phyloP scores from a whole-genome alignment of 2,329 filamentous ascomycete genomes.

The Stagonosporopsis rhizophila region DNA sequence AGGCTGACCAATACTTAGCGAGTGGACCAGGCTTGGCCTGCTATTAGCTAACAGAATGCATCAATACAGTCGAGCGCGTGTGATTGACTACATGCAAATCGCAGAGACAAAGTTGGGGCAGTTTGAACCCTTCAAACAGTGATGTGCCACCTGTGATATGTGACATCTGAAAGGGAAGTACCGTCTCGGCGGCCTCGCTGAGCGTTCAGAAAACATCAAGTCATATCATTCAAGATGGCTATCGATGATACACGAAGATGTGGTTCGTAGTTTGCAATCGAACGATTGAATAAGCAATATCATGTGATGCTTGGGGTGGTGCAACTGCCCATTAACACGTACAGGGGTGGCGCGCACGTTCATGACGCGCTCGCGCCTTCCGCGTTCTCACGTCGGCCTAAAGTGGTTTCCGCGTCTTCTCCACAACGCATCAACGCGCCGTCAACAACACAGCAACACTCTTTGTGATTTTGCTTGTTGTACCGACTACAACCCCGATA shows the following conservation, averaged over 20 bases:
- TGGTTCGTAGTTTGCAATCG: too few species aligned
- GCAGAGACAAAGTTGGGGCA: background rate
- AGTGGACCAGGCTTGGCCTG: slow-evolving; percentile 10
- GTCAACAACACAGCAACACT: slow-evolving; percentile 4
- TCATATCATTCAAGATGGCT: background rate
- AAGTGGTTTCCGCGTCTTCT: slow-evolving; percentile 24
- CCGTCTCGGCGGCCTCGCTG: too few species aligned
- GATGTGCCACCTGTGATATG: background rate
- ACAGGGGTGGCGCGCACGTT: slow-evolving; percentile 37
- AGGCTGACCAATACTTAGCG: slow-evolving; percentile 9
- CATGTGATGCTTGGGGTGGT: slow-evolving; percentile 6
- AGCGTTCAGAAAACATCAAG: background rate
- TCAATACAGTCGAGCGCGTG: background rate
- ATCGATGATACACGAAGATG: background rate
- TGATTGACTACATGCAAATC: background rate
- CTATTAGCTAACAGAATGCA: slow-evolving; percentile 9
- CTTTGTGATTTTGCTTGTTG: background rate
- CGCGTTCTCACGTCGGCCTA: slow-evolving; percentile 36
- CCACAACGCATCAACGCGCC: slow-evolving; percentile 26
- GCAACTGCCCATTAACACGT: slow-evolving; percentile 28
- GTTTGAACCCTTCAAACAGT: too few species aligned
- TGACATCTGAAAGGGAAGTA: background rate
- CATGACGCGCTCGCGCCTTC: slow-evolving; percentile 35
- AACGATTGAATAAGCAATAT: too few species aligned
- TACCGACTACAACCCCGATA: background rate